These are phyloP conservation scores for Xylariaceae sp. DNA, from an alignment of 2,329 filamentous ascomycete species.

Conservation along the genomic window DNA sequence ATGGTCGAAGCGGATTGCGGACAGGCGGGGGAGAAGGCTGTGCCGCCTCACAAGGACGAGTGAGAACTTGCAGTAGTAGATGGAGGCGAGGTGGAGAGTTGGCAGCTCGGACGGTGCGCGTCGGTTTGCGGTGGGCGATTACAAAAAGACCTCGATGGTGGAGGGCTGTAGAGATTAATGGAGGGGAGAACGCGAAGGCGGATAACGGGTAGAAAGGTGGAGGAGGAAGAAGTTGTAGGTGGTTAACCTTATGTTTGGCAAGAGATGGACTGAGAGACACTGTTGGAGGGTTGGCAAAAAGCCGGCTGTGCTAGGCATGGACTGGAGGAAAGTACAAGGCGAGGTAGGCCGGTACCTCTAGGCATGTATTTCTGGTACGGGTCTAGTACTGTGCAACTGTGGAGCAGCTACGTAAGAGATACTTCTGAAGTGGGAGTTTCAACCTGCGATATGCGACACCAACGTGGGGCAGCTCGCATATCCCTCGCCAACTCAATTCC, in stretches of 20 bases:
- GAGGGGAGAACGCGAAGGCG: neutral
- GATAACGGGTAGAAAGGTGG: neutral
- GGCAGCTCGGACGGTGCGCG: neutral
- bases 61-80: constrained; percentile 22
- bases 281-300: constrained; percentile 13
- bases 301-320: constrained; percentile 10
- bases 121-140: constrained; percentile 1
- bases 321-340: no score
- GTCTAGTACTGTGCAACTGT: neutral
- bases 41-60: constrained; percentile 25
- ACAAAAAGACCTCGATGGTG: neutral
- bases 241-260: constrained; percentile 1
- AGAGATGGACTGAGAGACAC: constrained; percentile 3
- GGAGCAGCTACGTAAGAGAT: neutral
- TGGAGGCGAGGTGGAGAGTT: neutral
- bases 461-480: neutral
- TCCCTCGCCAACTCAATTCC: no score
- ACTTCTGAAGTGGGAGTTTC: no score
- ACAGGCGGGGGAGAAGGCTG: constrained; percentile 24
- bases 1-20: constrained; percentile 38
- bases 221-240: constrained; percentile 3
- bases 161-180: neutral
- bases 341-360: no score
- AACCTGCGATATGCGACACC: neutral
- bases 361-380: no score